phyloP scores from a whole-genome alignment of 768 basidiomycete species.

The Lentinus brumalis region DNA sequence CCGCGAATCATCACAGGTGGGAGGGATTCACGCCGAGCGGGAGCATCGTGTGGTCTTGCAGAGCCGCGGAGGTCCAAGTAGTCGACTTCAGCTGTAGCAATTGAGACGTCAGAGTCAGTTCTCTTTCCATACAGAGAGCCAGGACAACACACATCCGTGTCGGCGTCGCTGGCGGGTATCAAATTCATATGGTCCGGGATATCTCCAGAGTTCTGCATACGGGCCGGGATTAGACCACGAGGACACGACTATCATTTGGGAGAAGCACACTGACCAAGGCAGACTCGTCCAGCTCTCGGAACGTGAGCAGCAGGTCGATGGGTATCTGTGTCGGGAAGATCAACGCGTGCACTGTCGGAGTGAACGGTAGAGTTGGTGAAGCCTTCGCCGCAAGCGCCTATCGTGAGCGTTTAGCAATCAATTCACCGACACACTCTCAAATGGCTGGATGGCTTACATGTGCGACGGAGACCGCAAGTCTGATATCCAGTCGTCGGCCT shows the following conservation, averaged over 20 bases:
- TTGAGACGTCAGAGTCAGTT: neutral
- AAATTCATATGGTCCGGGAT: slow-evolving; percentile 81
- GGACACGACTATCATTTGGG: neutral
- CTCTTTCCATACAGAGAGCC: neutral
- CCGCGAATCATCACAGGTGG: slow-evolving; percentile 8
- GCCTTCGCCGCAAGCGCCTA: slow-evolving; percentile 57
- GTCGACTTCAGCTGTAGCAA: slow-evolving; percentile 48
- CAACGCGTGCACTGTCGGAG: slow-evolving; percentile 72
- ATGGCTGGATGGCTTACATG: slow-evolving; percentile 41
- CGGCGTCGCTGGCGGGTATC: slow-evolving; percentile 56
- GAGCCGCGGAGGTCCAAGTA: slow-evolving; percentile 50
- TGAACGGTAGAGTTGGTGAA: slow-evolving; percentile 63
- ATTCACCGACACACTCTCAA: neutral
- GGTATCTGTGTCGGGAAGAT: slow-evolving; percentile 77
- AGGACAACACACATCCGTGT: slow-evolving; percentile 53
- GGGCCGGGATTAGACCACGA: neutral
- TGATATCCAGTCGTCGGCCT: slow-evolving; percentile 58
- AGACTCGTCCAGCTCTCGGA: slow-evolving; percentile 70
- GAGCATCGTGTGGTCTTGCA: slow-evolving; percentile 34
- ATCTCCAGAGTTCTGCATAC: slow-evolving; percentile 42
- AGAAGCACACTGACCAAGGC: slow-evolving; percentile 46
- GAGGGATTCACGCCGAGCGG: slow-evolving; percentile 47
- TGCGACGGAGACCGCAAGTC: slow-evolving; percentile 58
- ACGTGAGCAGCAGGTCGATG: slow-evolving; percentile 62
- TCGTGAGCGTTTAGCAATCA: neutral